Evolutionary conservation across 257 asterid species (phyloP).

Genomic region (Ajuga chamaepitys): DNA sequence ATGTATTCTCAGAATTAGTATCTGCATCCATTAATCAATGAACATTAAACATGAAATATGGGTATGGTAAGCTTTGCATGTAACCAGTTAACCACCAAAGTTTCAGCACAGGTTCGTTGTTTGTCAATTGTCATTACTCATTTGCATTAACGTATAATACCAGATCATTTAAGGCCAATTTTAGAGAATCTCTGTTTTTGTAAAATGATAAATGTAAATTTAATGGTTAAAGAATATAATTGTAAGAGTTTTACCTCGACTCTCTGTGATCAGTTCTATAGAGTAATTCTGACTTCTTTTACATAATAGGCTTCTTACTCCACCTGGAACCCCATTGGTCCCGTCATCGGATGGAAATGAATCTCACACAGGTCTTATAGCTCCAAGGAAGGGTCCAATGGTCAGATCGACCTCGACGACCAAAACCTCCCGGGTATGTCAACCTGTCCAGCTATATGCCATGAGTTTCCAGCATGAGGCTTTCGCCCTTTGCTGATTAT

Average conservation of each 20-base stretch:
- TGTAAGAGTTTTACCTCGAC: conserved; percentile 7
- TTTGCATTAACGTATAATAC: neutral
- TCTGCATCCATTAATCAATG: neutral
- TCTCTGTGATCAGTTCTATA: neutral
- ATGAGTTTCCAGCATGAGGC: neutral
- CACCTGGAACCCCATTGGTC: conserved; percentile 96
- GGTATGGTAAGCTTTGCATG: neutral
- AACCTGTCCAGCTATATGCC: conserved; percentile 6
- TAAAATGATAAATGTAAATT: conserved; percentile 3
- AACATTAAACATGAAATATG: neutral
- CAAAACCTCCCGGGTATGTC: conserved; percentile 87
- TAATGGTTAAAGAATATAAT: neutral
- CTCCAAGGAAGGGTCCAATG: conserved; percentile 62
- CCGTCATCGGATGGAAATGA: conserved; percentile 67
- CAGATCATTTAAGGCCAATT: neutral
- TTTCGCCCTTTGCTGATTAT: conserved; percentile 1
- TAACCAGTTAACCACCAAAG: neutral
- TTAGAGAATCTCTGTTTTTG: neutral
- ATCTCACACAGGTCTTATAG: conserved; percentile 40
- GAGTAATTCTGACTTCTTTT: conserved; percentile 12
- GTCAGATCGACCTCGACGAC: conserved; percentile 63
- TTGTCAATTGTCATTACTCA: neutral
- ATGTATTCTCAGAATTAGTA: neutral
- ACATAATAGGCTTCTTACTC: conserved; percentile 88
- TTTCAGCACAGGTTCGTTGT: neutral